Evolutionary conservation across 2,329 filamentous ascomycete species (phyloP).

Genomic region (Aspergillus thermomutatus): DNA sequence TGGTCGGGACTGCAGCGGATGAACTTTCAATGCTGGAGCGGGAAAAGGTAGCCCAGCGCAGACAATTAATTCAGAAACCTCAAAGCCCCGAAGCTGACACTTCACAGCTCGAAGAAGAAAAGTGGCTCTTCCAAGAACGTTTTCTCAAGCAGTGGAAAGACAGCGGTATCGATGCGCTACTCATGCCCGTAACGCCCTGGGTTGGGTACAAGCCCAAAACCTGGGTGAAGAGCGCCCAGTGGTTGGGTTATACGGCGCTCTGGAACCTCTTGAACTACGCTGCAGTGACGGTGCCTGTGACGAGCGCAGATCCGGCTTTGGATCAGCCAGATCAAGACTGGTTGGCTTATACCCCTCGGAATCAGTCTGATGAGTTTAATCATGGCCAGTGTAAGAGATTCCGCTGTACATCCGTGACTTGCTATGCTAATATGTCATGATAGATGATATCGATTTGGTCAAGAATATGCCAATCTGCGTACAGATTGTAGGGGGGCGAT

Average conservation of each 20-base stretch:
- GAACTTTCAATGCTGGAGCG: conserved; percentile 18
- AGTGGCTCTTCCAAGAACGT: conserved; percentile 14
- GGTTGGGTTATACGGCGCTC: conserved; percentile 33
- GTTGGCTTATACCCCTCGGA: conserved; percentile 32
- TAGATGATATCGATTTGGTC: conserved; percentile 30
- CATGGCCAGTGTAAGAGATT: conserved; percentile 27
- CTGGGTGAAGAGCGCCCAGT: conserved; percentile 31
- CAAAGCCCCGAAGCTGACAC: neutral
- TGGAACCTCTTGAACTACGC: conserved; percentile 37
- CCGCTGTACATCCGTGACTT: neutral
- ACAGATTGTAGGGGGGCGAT: conserved; percentile 32
- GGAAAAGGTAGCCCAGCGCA: conserved; percentile 15
- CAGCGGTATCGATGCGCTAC: conserved; percentile 28
- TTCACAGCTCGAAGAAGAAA: conserved; percentile 19
- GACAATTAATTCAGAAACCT: neutral
- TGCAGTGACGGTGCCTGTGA: conserved; percentile 38
- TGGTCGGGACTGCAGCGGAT: conserved; percentile 28
- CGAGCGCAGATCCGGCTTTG: conserved; percentile 37
- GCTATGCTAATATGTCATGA: neutral
- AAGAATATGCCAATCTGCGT: conserved; percentile 31
- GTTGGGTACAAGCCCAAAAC: conserved; percentile 26
- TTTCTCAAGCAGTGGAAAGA: conserved; percentile 25
- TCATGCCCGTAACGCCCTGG: conserved; percentile 27
- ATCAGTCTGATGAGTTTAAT: conserved; percentile 49
- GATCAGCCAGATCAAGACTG: conserved; percentile 35